These are phyloP conservation scores for Murraya paniculata DNA, from an alignment of 345 rosid species.

Conservation along the genomic window DNA sequence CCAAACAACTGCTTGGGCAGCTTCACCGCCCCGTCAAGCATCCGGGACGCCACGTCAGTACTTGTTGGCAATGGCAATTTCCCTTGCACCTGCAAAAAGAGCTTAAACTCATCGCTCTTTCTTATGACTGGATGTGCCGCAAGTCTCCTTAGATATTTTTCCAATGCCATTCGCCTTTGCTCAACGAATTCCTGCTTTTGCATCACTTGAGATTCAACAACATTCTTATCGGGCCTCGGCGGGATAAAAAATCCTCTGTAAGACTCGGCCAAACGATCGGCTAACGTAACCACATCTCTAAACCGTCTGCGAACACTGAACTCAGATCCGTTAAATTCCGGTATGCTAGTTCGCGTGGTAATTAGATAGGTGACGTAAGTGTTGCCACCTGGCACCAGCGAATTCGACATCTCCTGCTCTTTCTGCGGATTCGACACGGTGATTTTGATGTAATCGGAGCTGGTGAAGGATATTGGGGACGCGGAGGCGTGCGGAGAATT, in stretches of 20 bases:
- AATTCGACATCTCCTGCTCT: slow-evolving; percentile 73
- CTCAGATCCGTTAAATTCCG: slow-evolving; percentile 61
- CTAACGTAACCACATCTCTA: slow-evolving; percentile 72
- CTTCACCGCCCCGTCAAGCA: slow-evolving; percentile 92
- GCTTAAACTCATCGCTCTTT: slow-evolving; percentile 79
- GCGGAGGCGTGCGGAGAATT: slow-evolving; percentile 49
- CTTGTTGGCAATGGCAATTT: slow-evolving; percentile 60
- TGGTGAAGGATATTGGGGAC: slow-evolving; percentile 52
- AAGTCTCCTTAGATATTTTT: slow-evolving; percentile 77
- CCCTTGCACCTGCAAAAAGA: slow-evolving; percentile 80
- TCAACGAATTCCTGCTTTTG: slow-evolving; percentile 96
- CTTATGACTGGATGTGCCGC: slow-evolving; percentile 69
- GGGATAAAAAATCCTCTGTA: slow-evolving; percentile 85
- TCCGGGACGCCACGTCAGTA: slow-evolving; percentile 83
- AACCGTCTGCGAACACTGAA: slow-evolving; percentile 82
- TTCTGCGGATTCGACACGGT: slow-evolving; percentile 88
- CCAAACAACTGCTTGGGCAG: slow-evolving; percentile 84
- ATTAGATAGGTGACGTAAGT: slow-evolving; percentile 69
- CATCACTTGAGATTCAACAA: slow-evolving; percentile 96
- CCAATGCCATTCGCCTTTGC: slow-evolving; percentile 84
- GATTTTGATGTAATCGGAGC: slow-evolving; percentile 59
- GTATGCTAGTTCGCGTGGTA: slow-evolving; percentile 77
- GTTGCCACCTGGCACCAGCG: slow-evolving; percentile 76
- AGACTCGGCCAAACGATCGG: slow-evolving; percentile 80
- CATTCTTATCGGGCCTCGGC: slow-evolving; percentile 89